Percentiles rank a stretch among this genome's conserved stretches.
phyloP scores from a whole-genome alignment of 2,329 filamentous ascomycete genomes.

The Fusarium sp. region DNA sequence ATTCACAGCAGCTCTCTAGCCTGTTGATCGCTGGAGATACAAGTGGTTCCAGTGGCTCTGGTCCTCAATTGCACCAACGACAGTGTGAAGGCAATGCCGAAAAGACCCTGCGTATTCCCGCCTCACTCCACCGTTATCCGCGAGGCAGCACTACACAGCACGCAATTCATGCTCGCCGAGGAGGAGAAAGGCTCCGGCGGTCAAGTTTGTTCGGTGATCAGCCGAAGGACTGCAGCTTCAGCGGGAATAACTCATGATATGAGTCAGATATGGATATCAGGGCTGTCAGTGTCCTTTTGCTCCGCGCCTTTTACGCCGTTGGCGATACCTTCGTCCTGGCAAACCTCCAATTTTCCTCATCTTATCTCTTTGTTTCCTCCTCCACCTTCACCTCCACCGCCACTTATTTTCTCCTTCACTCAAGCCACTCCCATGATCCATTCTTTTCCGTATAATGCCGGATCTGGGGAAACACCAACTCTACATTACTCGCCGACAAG shows the following conservation, averaged over 20 bases:
- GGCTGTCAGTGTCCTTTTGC: constrained; percentile 12
- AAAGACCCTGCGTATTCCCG: constrained; percentile 23
- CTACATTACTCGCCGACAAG: constrained; percentile 8
- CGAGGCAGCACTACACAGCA: not conserved
- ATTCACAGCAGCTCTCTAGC: constrained; percentile 16
- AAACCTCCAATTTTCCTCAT: not conserved
- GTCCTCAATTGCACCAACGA: constrained; percentile 5
- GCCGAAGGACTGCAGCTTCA: constrained; percentile 9
- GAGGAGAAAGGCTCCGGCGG: constrained; percentile 13
- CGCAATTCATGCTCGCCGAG: not conserved
- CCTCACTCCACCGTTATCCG: constrained; percentile 32
- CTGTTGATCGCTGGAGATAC: constrained; percentile 19
- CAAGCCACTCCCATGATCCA: constrained; percentile 23
- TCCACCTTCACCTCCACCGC: not conserved
- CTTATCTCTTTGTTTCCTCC: not conserved
- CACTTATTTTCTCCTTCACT: not conserved
- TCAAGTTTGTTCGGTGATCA: constrained; percentile 19
- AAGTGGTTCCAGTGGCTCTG: constrained; percentile 5
- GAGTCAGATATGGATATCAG: constrained; percentile 21
- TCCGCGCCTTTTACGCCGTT: constrained; percentile 10
- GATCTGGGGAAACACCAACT: constrained; percentile 29
- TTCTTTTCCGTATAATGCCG: constrained; percentile 20
- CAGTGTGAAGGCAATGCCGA: constrained; percentile 1
- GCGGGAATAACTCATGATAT: constrained; percentile 7
- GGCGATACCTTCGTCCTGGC: constrained; percentile 13